Percentiles rank a stretch among this genome's conserved stretches.
Evolutionary conservation across 2,329 filamentous ascomycete species (phyloP).

Genomic region (Dactylellina sp.): DNA sequence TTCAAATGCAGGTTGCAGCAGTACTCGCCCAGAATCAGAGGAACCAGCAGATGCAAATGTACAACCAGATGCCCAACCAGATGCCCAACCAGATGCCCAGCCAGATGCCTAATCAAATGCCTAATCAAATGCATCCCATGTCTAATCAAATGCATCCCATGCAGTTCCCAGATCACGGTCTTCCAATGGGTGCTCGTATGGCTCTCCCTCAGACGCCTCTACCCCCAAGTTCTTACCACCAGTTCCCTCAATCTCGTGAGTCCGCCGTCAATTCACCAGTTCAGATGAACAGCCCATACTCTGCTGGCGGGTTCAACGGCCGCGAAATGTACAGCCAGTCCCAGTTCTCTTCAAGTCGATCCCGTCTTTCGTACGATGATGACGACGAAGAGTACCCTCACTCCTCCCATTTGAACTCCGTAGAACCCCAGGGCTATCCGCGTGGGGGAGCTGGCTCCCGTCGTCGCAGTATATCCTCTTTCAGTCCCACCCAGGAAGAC

Average conservation of each 20-base stretch:
- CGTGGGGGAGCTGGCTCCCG: slow-evolving; percentile 31
- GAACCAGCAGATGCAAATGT: slow-evolving; percentile 1
- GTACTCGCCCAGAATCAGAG: slow-evolving; percentile 10
- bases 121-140: neutral
- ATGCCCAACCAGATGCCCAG: neutral
- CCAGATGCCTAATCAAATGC: neutral
- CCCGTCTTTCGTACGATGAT: slow-evolving; percentile 11
- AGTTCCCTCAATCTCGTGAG: slow-evolving; percentile 13
- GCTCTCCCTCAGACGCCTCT: slow-evolving; percentile 2
- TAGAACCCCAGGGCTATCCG: slow-evolving; percentile 28
- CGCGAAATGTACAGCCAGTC: slow-evolving; percentile 10
- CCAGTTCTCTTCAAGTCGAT: slow-evolving; percentile 12
- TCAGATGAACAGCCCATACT: slow-evolving; percentile 26
- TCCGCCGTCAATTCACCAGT: slow-evolving; percentile 13
- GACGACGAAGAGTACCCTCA: slow-evolving; percentile 12
- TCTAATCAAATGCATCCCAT: neutral
- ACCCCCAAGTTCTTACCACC: slow-evolving; percentile 13
- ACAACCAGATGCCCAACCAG: neutral
- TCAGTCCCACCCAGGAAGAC: slow-evolving; percentile 19
- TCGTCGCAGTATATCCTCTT: slow-evolving; percentile 27
- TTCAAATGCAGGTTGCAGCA: slow-evolving; percentile 4
- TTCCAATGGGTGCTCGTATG: slow-evolving; percentile 2
- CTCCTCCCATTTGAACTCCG: slow-evolving; percentile 24
- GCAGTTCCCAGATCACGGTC: slow-evolving; percentile 8
- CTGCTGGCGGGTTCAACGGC: slow-evolving; percentile 6